Percentiles rank a stretch among this genome's conserved stretches.
These are phyloP conservation scores for Drechslerella coelobrocha DNA, from an alignment of 2,329 filamentous ascomycete genomes.

Conservation along the genomic window DNA sequence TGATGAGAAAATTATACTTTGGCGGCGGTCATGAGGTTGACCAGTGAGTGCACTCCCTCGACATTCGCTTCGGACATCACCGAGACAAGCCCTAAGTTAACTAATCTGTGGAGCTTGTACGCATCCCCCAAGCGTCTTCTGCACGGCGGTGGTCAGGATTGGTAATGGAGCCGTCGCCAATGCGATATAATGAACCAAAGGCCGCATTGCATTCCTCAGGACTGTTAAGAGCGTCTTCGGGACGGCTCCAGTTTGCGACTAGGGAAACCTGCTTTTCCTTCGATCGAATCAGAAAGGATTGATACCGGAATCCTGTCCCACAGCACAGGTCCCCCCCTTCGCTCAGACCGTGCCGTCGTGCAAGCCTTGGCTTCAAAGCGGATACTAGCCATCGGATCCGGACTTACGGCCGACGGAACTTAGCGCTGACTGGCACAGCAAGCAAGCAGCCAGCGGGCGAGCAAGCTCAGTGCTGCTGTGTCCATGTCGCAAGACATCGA, in stretches of 20 bases:
- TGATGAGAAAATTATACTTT: not conserved
- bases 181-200: slow-evolving; percentile 4
- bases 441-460: too few relatives aligned
- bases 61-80: slow-evolving; percentile 36
- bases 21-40: not conserved
- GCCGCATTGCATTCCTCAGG: slow-evolving; percentile 14
- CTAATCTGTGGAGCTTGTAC: not conserved
- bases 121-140: slow-evolving; percentile 10
- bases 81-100: slow-evolving; percentile 15
- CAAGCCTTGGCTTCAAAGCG: slow-evolving; percentile 29
- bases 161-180: slow-evolving; percentile 15
- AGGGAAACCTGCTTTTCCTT: slow-evolving; percentile 11
- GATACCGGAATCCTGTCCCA: slow-evolving; percentile 20
- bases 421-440: slow-evolving; percentile 50
- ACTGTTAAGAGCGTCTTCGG: slow-evolving; percentile 18
- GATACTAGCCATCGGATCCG: slow-evolving; percentile 26
- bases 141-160: slow-evolving; percentile 29
- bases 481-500: slow-evolving; percentile 4
- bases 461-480: too few relatives aligned
- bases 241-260: slow-evolving; percentile 25
- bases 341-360: slow-evolving; percentile 29
- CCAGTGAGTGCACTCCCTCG: not conserved
- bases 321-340: slow-evolving; percentile 7
- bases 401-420: slow-evolving; percentile 38
- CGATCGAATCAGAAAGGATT: slow-evolving; percentile 6